Evolutionary conservation across 2,329 filamentous ascomycete genomes (phyloP).

Genomic region (Annulohypoxylon truncatum): DNA sequence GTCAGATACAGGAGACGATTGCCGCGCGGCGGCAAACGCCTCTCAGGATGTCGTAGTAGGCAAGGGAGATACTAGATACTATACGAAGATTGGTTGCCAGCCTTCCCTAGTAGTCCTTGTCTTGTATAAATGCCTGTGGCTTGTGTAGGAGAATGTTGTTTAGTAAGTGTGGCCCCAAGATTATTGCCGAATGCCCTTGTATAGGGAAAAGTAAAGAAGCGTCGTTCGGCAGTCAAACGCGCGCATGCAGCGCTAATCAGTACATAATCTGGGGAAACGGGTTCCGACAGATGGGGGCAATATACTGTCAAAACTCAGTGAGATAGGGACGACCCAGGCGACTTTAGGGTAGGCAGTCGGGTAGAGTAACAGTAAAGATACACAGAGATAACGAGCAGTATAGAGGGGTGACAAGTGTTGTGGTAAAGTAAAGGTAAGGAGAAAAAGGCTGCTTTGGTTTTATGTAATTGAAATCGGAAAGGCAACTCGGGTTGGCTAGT

Average conservation of each 20-base stretch:
- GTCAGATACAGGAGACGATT: conserved; percentile 50
- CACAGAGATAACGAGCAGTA: conserved; percentile 44
- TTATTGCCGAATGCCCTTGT: conserved; percentile 22
- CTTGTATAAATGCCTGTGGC: conserved; percentile 26
- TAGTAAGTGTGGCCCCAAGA: conserved; percentile 31
- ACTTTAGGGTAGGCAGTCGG: conserved; percentile 51
- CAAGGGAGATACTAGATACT: conserved; percentile 35
- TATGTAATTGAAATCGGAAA: conserved; percentile 60
- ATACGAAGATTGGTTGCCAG: conserved; percentile 12
- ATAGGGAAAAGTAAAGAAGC: conserved; percentile 22
- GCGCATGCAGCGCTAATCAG: conserved; percentile 56
- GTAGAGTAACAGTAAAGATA: conserved; percentile 46
- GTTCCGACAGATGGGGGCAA: conserved; percentile 55
- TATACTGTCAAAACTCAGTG: conserved; percentile 38
- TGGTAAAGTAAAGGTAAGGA: conserved; percentile 56
- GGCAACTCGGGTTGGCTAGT: conserved; percentile 29
- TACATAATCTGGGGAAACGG: conserved; percentile 55
- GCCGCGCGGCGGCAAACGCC: conserved; percentile 58
- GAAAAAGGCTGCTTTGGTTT: conserved; percentile 57
- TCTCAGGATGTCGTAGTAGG: conserved; percentile 44
- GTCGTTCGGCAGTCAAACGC: conserved; percentile 43
- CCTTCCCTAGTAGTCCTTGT: conserved; percentile 28
- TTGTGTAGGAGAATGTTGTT: conserved; percentile 15
- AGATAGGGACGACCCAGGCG: conserved; percentile 54
- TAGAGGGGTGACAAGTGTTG: conserved; percentile 43